Evolutionary conservation across 2,329 filamentous ascomycete genomes (phyloP).

Genomic region (Coniochaeta sp.): DNA sequence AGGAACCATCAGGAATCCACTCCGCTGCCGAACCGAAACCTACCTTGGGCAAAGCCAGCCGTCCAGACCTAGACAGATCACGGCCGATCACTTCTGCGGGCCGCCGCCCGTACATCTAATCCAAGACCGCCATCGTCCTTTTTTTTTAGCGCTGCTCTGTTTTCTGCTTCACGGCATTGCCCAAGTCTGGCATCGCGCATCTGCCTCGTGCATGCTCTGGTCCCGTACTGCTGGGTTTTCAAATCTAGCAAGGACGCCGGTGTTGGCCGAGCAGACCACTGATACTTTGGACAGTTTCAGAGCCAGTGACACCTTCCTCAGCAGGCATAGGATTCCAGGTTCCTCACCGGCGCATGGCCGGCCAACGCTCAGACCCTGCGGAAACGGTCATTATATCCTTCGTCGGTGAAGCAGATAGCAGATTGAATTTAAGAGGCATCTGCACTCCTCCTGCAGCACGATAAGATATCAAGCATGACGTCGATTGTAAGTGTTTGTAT

Average conservation of each 20-base stretch:
- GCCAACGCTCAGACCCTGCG: not conserved
- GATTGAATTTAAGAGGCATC: not conserved
- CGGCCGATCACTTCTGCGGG: not conserved
- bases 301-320: not conserved
- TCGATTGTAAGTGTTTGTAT: constrained; percentile 16
- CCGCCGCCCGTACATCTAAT: not conserved
- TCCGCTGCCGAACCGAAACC: not conserved
- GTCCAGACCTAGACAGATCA: not conserved
- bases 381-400: not conserved
- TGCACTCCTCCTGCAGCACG: not conserved
- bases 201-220: not conserved
- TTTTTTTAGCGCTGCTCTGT: not conserved
- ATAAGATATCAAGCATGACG: constrained; percentile 17
- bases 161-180: not conserved
- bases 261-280: not conserved
- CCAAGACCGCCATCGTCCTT: not conserved
- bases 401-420: not conserved
- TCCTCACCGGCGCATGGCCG: not conserved
- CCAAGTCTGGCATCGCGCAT: too few species aligned
- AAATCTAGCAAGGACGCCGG: not conserved
- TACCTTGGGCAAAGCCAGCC: not conserved
- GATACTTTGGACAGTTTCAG: not conserved
- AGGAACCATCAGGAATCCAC: not conserved
- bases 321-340: too few species aligned
- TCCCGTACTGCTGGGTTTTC: not conserved